Percentiles rank a stretch among this genome's conserved stretches.
phyloP scores from a whole-genome alignment of 73 alveolate genomes.

The Tetrahymena thermophila region DNA sequence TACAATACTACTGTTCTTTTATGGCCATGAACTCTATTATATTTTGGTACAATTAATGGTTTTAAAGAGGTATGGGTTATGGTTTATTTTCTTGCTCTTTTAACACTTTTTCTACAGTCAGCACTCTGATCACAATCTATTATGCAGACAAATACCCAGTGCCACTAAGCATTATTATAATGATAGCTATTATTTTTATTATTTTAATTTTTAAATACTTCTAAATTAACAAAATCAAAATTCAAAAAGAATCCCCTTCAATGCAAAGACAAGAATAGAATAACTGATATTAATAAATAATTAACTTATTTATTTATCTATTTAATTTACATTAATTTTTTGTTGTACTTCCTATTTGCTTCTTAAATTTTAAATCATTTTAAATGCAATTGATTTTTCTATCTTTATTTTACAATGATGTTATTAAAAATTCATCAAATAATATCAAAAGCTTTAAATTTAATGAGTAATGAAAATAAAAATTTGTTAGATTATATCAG shows the following conservation, averaged over 20 bases:
- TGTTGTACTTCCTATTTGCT: neutral
- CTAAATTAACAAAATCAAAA: too few species aligned
- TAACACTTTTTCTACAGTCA: neutral
- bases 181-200: neutral
- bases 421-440: neutral
- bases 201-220: too few species aligned
- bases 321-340: too few species aligned
- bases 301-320: too few species aligned
- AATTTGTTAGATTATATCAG: neutral
- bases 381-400: too few species aligned
- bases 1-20: neutral
- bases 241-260: neutral
- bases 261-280: too few species aligned
- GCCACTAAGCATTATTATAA: neutral
- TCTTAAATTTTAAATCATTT: too few species aligned
- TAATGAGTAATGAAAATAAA: too few species aligned
- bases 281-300: neutral
- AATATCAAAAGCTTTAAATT: too few species aligned
- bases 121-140: neutral
- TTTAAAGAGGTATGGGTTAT: neutral
- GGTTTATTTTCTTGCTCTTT: neutral
- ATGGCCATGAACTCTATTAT: neutral
- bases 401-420: too few species aligned
- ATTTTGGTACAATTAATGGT: neutral
- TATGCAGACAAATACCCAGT: neutral